Base-by-base conservation (phyloP, 805 yeast genomes). In the Saturnispora mendoncae region DNA sequence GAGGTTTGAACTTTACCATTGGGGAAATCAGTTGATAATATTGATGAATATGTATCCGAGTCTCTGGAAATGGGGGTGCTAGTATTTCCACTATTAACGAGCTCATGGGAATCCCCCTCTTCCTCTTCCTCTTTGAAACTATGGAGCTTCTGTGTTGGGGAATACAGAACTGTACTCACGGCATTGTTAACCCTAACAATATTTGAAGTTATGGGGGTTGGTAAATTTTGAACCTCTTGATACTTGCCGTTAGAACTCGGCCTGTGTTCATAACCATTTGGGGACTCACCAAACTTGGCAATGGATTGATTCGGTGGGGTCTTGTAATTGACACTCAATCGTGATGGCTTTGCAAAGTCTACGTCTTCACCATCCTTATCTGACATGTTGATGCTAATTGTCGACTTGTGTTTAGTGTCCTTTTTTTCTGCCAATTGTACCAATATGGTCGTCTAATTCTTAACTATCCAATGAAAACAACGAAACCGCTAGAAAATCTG, bases 211-310 rank as follows among this genome's bases (percentile, higher is more conserved):
- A 53, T 35, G 3, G 58, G 57, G 3, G 58, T 53, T 3, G 60
- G 56, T 17, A 55, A 41, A 31, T 52, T 46, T 13, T 52, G 54
- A 12, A 54, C 50, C 5, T 42, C 41, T 21, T 31, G 36, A 26
- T 39, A 45, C 17, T 6, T 36, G n/a, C n/a, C n/a, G n/a, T n/a
- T n/a, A n/a, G n/a, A n/a, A n/a, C n/a, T n/a, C n/a, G n/a, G n/a
- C 7, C 7, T 18, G 17, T 19, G 9, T 12, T 18, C 17, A 6
- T 17, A 23, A 18, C 13, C 19, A n/a, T n/a, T n/a, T 6, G 24
- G 36, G 5, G 8, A 14, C 6, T 15, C 28, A 4, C 24, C 38
- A 37, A 44, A 41, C 1, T 19, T 23, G 8, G 28, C 14, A 7
- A 13, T 15, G 4, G 36, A 23, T 17, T 38, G 40, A 13, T 23